Percentiles rank a stretch among this genome's conserved stretches.
These are phyloP conservation scores for Ilyonectria destructans DNA, from an alignment of 2,329 filamentous ascomycete genomes.

Conservation along the genomic window DNA sequence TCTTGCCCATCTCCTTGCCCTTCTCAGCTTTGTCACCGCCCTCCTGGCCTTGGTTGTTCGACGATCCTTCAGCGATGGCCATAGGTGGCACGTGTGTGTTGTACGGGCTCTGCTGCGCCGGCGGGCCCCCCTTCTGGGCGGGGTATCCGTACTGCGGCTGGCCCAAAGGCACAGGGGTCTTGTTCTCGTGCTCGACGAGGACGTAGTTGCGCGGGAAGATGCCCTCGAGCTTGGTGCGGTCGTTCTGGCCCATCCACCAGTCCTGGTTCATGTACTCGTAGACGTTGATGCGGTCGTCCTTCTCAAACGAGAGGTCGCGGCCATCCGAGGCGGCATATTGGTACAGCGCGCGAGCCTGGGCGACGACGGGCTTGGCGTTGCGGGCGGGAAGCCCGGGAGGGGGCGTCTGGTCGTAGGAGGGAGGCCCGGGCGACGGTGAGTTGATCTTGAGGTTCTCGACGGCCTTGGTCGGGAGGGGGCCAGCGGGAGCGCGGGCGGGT, in stretches of 20 bases:
- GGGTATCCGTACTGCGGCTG: slow-evolving; percentile 60
- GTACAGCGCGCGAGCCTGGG: slow-evolving; percentile 86
- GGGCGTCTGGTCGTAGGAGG: slow-evolving; percentile 67
- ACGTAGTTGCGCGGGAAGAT: slow-evolving; percentile 98
- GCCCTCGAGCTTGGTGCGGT: slow-evolving; percentile 86
- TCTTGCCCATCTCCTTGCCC: slow-evolving; percentile 85
- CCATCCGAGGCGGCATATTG: slow-evolving; percentile 84
- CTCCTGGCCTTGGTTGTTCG: slow-evolving; percentile 60
- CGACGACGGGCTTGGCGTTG: slow-evolving; percentile 72
- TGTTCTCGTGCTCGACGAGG: slow-evolving; percentile 76
- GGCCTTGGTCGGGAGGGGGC: slow-evolving; percentile 55
- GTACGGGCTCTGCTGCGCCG: slow-evolving; percentile 73
- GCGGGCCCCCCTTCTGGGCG: slow-evolving; percentile 59
- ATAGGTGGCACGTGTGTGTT: slow-evolving; percentile 82
- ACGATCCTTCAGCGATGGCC: slow-evolving; percentile 76
- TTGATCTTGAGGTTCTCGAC: slow-evolving; percentile 61
- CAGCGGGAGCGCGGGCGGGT: slow-evolving; percentile 48
- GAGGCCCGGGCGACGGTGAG: slow-evolving; percentile 60
- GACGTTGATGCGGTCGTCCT: slow-evolving; percentile 85
- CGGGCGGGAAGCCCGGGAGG: slow-evolving; percentile 60
- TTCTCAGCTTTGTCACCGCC: slow-evolving; percentile 66
- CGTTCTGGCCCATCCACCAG: slow-evolving; percentile 95
- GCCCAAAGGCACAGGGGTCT: slow-evolving; percentile 55
- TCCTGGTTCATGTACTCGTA: slow-evolving; percentile 96
- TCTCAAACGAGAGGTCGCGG: slow-evolving; percentile 86